Conservation (phyloP, 2,329 filamentous ascomycete species). For the Aspergillus unguis region DNA sequence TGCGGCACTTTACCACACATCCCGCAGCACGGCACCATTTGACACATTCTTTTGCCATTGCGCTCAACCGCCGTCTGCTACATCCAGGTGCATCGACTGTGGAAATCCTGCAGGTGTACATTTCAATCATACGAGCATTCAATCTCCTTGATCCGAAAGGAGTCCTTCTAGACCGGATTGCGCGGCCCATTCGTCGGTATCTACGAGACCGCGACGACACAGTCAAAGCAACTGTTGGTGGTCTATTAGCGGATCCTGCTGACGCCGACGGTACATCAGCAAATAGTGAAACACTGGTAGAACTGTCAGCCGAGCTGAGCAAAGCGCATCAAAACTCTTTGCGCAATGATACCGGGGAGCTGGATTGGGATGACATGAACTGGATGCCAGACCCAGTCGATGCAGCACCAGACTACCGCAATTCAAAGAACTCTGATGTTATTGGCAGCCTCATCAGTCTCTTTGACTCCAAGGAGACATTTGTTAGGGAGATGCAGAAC, state of each 20-base stretch:
- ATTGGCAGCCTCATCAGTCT: slow-evolving; percentile 86
- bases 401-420: slow-evolving; percentile 86
- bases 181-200: slow-evolving; percentile 61
- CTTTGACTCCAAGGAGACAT: slow-evolving; percentile 83
- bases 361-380: slow-evolving; percentile 88
- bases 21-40: slow-evolving; percentile 55
- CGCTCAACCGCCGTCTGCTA: slow-evolving; percentile 54
- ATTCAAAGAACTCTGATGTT: slow-evolving; percentile 83
- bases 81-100: slow-evolving; percentile 64
- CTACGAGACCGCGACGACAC: slow-evolving; percentile 64
- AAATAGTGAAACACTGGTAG: slow-evolving; percentile 45
- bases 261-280: slow-evolving; percentile 34
- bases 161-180: slow-evolving; percentile 64
- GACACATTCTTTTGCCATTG: slow-evolving; percentile 52
- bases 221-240: slow-evolving; percentile 62
- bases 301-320: slow-evolving; percentile 54
- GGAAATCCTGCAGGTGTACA: slow-evolving; percentile 65
- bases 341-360: slow-evolving; percentile 56
- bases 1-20: slow-evolving; percentile 55
- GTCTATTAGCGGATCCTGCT: slow-evolving; percentile 56
- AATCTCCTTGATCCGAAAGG: slow-evolving; percentile 62
- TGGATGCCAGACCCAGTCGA: slow-evolving; percentile 94
- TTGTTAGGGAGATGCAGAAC: slow-evolving; percentile 89
- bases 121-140: slow-evolving; percentile 64
- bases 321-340: slow-evolving; percentile 42